phyloP scores from a whole-genome alignment of 2,329 filamentous ascomycete genomes.

The Cladosporium sp. region DNA sequence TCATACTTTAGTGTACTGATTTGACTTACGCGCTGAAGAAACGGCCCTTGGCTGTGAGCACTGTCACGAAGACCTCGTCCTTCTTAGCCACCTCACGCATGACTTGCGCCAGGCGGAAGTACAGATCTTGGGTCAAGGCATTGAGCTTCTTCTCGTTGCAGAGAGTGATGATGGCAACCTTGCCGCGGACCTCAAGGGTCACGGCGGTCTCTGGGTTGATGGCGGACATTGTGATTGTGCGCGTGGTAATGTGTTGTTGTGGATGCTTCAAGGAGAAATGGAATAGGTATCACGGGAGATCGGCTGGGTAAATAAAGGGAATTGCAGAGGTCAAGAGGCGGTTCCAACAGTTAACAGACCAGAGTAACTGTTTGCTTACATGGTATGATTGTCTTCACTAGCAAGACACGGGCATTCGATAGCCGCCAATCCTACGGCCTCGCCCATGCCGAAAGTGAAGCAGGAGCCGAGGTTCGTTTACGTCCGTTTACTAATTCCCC shows the following conservation, averaged over 20 bases:
- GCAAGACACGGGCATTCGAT: not conserved
- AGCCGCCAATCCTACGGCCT: constrained; percentile 11
- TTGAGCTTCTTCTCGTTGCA: constrained; percentile 86
- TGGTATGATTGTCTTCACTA: constrained; percentile 8
- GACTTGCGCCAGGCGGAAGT: constrained; percentile 73
- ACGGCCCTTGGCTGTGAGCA: constrained; percentile 77
- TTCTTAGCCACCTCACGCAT: constrained; percentile 76
- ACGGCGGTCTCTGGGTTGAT: constrained; percentile 48
- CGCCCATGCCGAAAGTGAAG: constrained; percentile 11
- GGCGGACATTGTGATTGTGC: constrained; percentile 22
- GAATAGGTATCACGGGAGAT: not conserved
- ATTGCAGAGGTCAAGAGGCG: not conserved
- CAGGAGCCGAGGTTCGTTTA: constrained; percentile 2
- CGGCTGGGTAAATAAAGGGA: not conserved
- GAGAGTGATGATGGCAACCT: constrained; percentile 81
- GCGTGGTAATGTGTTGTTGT: not conserved
- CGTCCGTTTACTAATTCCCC: not conserved
- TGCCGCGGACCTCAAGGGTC: constrained; percentile 65
- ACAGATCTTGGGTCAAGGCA: constrained; percentile 70
- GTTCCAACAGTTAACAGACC: not conserved
- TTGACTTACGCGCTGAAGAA: constrained; percentile 80
- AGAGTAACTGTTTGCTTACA: constrained; percentile 8
- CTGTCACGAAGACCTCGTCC: constrained; percentile 80
- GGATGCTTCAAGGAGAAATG: not conserved
- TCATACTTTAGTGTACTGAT: not conserved